Conservation (phyloP, 129 eudicot species). For the Centrapalus pauciflorus region DNA sequence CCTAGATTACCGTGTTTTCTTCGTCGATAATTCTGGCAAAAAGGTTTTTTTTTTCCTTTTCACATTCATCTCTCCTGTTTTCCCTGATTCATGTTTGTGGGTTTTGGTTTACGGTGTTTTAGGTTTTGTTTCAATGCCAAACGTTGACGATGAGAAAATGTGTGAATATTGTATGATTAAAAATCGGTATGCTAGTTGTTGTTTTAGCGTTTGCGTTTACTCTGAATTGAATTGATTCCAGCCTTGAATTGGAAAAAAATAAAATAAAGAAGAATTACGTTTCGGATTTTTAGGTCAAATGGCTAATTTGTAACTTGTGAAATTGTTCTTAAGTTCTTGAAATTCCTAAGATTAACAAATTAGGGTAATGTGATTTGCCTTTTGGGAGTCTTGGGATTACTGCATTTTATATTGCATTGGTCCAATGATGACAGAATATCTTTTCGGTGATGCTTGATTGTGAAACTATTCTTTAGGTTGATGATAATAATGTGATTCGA, state of each 20-base stretch:
- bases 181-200: constrained; percentile 5
- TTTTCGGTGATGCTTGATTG: not conserved
- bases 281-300: not conserved
- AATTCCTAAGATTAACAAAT: not conserved
- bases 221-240: not conserved
- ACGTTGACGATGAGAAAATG: not conserved
- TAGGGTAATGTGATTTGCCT: not conserved
- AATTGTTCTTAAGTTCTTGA: not conserved
- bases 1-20: constrained; percentile 88
- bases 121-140: not conserved
- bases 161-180: not conserved
- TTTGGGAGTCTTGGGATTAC: not conserved
- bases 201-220: constrained; percentile 15
- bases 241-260: not conserved
- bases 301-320: not conserved
- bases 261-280: too few species aligned
- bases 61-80: not conserved
- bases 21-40: constrained; percentile 70
- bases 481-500: not conserved
- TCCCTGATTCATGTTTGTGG: not conserved
- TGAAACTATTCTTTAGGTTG: not conserved
- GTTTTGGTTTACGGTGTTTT: too few species aligned
- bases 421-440: not conserved
- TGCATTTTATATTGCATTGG: not conserved
- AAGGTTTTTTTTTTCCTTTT: too few species aligned